Evolutionary conservation across 2,329 filamentous ascomycete species (phyloP), one percentile per base, ranked within the genome.

Genomic region (Talaromyces funiculosus): DNA sequence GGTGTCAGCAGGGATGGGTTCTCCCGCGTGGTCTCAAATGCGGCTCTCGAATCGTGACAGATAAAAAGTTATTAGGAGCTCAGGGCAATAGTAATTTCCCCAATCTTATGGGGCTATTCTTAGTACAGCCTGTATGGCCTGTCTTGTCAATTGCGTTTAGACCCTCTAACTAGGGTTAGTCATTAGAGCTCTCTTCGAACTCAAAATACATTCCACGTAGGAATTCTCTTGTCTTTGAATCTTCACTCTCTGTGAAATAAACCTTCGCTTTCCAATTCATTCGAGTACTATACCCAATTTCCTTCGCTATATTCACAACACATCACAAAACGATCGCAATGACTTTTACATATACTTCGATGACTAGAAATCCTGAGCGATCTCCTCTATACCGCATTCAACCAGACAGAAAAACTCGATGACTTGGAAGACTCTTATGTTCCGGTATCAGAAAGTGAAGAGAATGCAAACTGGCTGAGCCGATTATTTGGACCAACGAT

Each of bases 361-460:
- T 57, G 31, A 26, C 20, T 14, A 47, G 20, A 33, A 20, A 57
- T 9, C 22, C 55, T 20, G 31, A 47, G 18, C 31, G 31, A 47
- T 57, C 55, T 6, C 55, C 55, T 35, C 18, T 57, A 26, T 47
- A 57, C n/a, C 20, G 20, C 42, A n/a, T 37, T 47, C 42, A 57
- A 49, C 16, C 29, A 16, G 22, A 57, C 42, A 7, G 40, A 47
- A 10, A 57, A 45, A 6, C 14, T 47, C 24, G 42, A 37, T 12
- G 55, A 47, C 12, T 37, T 57, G 2, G 55, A 57, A 57, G 42
- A 57, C 2, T 16, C 37, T n/a, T 57, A 22, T 16, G 8, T 22
- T 22, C 24, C 38, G 22, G 10, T 18, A 33, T 18, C 37, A 42
- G 53, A 43, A 8, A 20, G 2, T 3, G n/a, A n/a, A n/a, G n/a